Percentiles rank a stretch among this genome's conserved stretches.
Conservation (phyloP, 2,329 filamentous ascomycete genomes). For the Alternaria sp. region DNA sequence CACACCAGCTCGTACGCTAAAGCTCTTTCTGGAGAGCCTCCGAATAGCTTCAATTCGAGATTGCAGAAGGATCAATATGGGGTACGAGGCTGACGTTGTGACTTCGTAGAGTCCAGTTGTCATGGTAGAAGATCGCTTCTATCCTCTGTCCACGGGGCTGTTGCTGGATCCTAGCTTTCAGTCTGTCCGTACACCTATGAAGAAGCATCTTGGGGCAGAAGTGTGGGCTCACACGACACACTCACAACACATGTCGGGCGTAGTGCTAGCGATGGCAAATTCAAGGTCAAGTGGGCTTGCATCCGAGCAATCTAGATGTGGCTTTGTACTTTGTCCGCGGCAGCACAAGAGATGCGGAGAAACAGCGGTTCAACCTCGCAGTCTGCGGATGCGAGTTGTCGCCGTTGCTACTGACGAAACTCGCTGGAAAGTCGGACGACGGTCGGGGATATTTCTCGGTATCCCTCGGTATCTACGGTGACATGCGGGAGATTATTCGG, state of each 20-base stretch:
- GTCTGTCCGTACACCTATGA: background rate
- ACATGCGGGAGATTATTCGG: slow-evolving; percentile 28
- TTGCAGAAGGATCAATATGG: slow-evolving; percentile 15
- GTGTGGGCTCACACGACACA: slow-evolving; percentile 7
- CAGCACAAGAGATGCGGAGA: slow-evolving; percentile 26
- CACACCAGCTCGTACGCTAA: slow-evolving; percentile 23
- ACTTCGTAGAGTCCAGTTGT: background rate
- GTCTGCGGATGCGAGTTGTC: slow-evolving; percentile 44
- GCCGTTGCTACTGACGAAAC: slow-evolving; percentile 32
- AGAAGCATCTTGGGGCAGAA: background rate
- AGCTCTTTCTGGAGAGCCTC: slow-evolving; percentile 28
- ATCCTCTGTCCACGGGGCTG: background rate
- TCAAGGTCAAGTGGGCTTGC: slow-evolving; percentile 17
- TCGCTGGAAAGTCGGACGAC: slow-evolving; percentile 27
- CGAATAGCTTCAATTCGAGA: slow-evolving; percentile 23
- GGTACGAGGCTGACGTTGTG: slow-evolving; percentile 3
- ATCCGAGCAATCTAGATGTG: slow-evolving; percentile 25
- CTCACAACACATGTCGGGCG: background rate
- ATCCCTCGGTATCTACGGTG: slow-evolving; percentile 20
- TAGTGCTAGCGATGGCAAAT: slow-evolving; percentile 5
- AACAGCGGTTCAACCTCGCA: slow-evolving; percentile 40
- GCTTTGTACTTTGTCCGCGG: slow-evolving; percentile 20
- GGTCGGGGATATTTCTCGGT: slow-evolving; percentile 24
- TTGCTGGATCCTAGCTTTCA: background rate
- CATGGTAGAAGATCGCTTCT: background rate